Base-by-base conservation (phyloP, 208 protist species). In the Leishmania amazonensis region DNA sequence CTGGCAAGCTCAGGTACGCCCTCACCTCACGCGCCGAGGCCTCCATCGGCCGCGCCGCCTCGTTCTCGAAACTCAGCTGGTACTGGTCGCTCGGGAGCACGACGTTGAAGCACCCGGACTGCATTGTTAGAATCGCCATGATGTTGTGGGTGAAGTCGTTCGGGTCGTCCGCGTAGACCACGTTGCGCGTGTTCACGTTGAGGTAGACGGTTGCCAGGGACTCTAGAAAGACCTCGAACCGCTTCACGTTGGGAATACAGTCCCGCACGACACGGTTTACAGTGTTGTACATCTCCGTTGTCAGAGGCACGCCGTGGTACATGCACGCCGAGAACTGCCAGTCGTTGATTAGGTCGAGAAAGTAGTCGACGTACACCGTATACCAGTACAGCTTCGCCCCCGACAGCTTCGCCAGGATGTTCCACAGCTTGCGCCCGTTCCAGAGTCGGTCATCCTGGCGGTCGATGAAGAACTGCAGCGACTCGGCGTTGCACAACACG, bases 291-390 rank as follows among this genome's bases (percentile, higher is more conserved):
- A 80, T 81, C 81, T 95, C 93, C 49, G 93, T 96, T 45, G 88
- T 92, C 57, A 97, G 85, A 21, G 90, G 90, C 67, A 88, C 85
- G 76, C 88, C 87, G 86, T 96, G 92, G 84, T 98, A 98, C 89
- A 96, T 93, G 83, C 94, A 79, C 40, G 88, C 85, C 17, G 93
- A 87, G 79, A 93, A 97, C 85, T 96, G 90, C 89, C 89, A 98
- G 87, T 98, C 93, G 47, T 90, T 90, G 28, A 96, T 79, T 38
- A 98, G 78, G 83, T 96, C 95, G n/a, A 91, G 77, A 79, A 98
- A 96, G 75, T 94, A 96, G 79, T 90, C 81, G 3, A 94, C 83
- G 84, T 95, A 94, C 60, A 88, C 85, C 90, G 95, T 95, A 75
- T 95, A 92, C 83, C 89, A 97, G 85, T 89, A 95, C 75, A 96